A percentile compares a stretch with the other conserved stretches of the same genome.
Conservation (phyloP, 2,329 filamentous ascomycete species). For the Cladorrhinum sp. region DNA sequence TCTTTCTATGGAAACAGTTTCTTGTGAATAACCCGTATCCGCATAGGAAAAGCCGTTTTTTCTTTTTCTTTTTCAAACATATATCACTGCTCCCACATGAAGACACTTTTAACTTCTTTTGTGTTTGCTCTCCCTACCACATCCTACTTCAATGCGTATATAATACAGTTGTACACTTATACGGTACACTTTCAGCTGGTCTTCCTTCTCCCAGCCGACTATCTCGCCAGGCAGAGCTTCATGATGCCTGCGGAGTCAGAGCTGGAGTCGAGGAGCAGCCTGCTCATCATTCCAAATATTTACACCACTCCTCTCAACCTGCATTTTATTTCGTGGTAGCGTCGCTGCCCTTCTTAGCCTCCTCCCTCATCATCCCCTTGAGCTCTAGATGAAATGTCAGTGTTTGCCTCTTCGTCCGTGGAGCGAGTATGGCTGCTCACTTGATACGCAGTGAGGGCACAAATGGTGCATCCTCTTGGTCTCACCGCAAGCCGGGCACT, state of each 20-base stretch:
- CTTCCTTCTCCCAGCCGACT: not conserved
- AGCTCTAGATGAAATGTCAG: constrained; percentile 40
- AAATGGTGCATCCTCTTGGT: constrained; percentile 84
- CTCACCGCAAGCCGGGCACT: constrained; percentile 84
- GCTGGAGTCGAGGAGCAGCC: not conserved
- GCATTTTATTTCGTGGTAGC: constrained; percentile 7
- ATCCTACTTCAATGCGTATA: not conserved
- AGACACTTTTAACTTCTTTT: not conserved
- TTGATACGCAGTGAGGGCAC: constrained; percentile 81
- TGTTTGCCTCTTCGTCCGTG: not conserved
- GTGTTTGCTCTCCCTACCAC: not conserved
- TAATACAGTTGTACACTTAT: not conserved
- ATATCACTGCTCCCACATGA: not conserved
- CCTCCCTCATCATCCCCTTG: constrained; percentile 37
- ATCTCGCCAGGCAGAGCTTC: not conserved
- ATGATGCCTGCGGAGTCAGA: not conserved
- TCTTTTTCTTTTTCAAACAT: no score
- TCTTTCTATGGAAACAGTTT: no score
- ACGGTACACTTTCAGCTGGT: not conserved
- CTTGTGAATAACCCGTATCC: no score
- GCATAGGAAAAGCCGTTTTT: no score
- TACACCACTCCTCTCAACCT: not conserved
- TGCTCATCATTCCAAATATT: not conserved
- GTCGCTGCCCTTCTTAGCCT: constrained; percentile 15
- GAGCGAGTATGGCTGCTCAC: constrained; percentile 48